A percentile compares a stretch with the other conserved stretches of the same genome.
These are phyloP conservation scores for Serpula lacrymans DNA, from an alignment of 768 basidiomycete species.

Conservation along the genomic window DNA sequence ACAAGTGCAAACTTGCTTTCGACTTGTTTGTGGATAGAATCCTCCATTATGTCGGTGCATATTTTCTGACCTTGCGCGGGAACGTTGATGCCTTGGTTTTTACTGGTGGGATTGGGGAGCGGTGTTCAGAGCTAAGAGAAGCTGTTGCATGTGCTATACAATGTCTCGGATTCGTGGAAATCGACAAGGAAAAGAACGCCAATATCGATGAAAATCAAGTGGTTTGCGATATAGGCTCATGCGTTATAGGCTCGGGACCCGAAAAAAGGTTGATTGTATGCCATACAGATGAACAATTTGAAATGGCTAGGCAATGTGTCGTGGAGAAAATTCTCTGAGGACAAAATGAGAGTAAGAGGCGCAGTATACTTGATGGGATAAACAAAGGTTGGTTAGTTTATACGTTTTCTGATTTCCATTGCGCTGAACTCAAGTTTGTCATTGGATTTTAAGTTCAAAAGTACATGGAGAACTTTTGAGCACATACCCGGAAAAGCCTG, in stretches of 20 bases:
- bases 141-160: constrained; percentile 50
- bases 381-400: no score
- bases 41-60: constrained; percentile 67
- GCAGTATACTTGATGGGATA: no score
- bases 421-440: no score
- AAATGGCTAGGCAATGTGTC: constrained; percentile 44
- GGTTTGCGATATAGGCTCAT: constrained; percentile 46
- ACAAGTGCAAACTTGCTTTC: constrained; percentile 61
- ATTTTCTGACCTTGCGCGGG: constrained; percentile 68
- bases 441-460: no score
- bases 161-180: constrained; percentile 58
- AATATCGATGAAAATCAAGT: constrained; percentile 33
- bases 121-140: constrained; percentile 54
- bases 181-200: constrained; percentile 48
- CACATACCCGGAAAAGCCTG: no score
- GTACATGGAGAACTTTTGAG: no score
- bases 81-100: constrained; percentile 79
- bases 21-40: constrained; percentile 78
- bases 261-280: constrained; percentile 54
- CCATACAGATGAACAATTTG: constrained; percentile 61
- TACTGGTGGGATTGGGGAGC: constrained; percentile 87
- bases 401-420: no score
- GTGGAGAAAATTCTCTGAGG: constrained; percentile 22
- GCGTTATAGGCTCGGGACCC: constrained; percentile 13
- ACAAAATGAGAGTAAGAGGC: no score